phyloP scores from a whole-genome alignment of 2,329 filamentous ascomycete species.

The Aspergillus persii region DNA sequence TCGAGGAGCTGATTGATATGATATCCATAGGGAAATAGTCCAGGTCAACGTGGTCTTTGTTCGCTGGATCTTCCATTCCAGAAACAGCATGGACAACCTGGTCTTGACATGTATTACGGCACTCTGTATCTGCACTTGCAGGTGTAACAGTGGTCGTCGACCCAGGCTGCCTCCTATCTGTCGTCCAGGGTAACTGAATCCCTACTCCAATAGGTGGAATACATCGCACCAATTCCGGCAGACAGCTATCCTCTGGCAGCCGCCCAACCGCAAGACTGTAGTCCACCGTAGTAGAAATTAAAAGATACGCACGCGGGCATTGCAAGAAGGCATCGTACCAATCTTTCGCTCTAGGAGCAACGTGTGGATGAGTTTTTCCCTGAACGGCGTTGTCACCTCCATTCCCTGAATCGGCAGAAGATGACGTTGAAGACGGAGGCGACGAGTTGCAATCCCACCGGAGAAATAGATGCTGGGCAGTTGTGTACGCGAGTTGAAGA shows the following conservation, averaged over 20 bases:
- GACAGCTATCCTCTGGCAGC: conserved; percentile 18
- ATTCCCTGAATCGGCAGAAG: neutral
- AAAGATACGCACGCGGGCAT: conserved; percentile 25
- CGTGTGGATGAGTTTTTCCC: neutral
- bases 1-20: neutral
- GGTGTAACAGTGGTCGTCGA: neutral
- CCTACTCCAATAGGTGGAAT: conserved; percentile 17
- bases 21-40: conserved; percentile 13
- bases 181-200: conserved; percentile 21
- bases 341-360: conserved; percentile 11
- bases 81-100: neutral
- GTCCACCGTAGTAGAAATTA: conserved; percentile 27
- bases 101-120: neutral
- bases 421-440: neutral
- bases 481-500: conserved; percentile 24
- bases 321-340: conserved; percentile 27
- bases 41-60: conserved; percentile 4
- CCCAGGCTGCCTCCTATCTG: neutral
- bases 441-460: conserved; percentile 5
- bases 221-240: conserved; percentile 23
- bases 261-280: conserved; percentile 21
- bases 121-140: neutral
- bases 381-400: neutral
- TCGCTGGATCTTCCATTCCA: neutral
- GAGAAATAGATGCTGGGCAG: conserved; percentile 24